Evolutionary conservation across 257 asterid species (phyloP).

Genomic region (Solanum tacnaense): DNA sequence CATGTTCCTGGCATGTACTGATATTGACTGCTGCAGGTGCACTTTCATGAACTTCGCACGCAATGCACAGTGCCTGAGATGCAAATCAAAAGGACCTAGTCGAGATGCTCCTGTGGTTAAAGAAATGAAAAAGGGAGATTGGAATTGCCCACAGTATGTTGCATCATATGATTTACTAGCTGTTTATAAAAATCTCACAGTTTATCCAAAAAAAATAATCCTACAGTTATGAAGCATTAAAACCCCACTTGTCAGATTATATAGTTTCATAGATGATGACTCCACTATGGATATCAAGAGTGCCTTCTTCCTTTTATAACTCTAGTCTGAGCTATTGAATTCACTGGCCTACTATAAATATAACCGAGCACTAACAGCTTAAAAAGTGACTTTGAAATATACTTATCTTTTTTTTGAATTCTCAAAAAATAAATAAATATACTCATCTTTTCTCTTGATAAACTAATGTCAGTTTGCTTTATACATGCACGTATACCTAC

Average conservation of each 20-base stretch:
- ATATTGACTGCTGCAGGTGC: conserved; percentile 54
- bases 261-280: not conserved
- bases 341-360: not conserved
- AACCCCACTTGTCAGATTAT: not conserved
- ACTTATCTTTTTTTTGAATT: not conserved
- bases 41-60: conserved; percentile 66
- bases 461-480: not conserved
- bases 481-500: not conserved
- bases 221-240: not conserved
- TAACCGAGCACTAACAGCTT: not conserved
- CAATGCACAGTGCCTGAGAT: conserved; percentile 50
- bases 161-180: not conserved
- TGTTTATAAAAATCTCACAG: not conserved
- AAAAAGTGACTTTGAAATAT: not conserved
- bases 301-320: not conserved
- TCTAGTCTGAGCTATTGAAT: not conserved
- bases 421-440: not conserved
- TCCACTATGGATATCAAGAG: not conserved
- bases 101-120: conserved; percentile 4
- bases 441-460: not conserved
- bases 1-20: not conserved
- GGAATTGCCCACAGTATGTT: conserved; percentile 73
- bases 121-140: conserved; percentile 69
- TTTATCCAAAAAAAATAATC: not conserved
- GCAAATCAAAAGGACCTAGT: conserved; percentile 43